Conservation (phyloP, 352 stramenopile species). For the Phytophthora megakarya region DNA sequence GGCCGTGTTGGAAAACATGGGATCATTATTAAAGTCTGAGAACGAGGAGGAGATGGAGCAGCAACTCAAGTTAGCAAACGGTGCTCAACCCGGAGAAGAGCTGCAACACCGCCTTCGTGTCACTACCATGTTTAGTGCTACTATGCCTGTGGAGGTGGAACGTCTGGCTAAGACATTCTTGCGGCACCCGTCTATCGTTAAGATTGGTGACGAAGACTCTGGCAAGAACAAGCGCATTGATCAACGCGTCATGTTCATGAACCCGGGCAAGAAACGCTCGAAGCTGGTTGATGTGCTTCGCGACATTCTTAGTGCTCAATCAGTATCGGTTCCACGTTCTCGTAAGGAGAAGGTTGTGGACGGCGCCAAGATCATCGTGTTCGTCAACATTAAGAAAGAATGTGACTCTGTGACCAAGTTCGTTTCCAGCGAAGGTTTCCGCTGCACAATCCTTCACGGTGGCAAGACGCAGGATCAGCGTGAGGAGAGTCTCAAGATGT, state of each 20-base stretch:
- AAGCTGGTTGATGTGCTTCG: constrained; percentile 87
- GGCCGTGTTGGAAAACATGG: constrained; percentile 97
- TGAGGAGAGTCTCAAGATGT: constrained; percentile 91
- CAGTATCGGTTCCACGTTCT: constrained; percentile 43
- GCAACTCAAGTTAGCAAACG: constrained; percentile 79
- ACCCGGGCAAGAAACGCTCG: constrained; percentile 90
- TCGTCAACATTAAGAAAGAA: constrained; percentile 99
- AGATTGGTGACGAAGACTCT: constrained; percentile 97
- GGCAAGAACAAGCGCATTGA: constrained; percentile 99
- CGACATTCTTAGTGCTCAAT: constrained; percentile 80
- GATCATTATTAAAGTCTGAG: constrained; percentile 95
- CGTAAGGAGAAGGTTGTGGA: constrained; percentile 78
- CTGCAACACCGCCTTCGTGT: constrained; percentile 80
- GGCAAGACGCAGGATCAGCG: constrained; percentile 97
- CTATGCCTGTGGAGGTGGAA: constrained; percentile 98
- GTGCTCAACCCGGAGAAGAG: constrained; percentile 39
- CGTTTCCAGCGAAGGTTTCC: constrained; percentile 91
- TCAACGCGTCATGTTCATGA: constrained; percentile 95
- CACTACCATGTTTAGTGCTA: constrained; percentile 99
- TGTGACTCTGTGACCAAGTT: constrained; percentile 95
- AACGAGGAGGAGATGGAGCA: constrained; percentile 96
- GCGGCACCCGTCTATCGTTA: constrained; percentile 96
- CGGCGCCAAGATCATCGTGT: constrained; percentile 98
- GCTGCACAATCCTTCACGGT: constrained; percentile 95
- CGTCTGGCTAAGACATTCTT: constrained; percentile 97